Percentiles rank a stretch among this genome's conserved stretches.
phyloP scores from a whole-genome alignment of 306 rosid genomes.

The Quercus alba region DNA sequence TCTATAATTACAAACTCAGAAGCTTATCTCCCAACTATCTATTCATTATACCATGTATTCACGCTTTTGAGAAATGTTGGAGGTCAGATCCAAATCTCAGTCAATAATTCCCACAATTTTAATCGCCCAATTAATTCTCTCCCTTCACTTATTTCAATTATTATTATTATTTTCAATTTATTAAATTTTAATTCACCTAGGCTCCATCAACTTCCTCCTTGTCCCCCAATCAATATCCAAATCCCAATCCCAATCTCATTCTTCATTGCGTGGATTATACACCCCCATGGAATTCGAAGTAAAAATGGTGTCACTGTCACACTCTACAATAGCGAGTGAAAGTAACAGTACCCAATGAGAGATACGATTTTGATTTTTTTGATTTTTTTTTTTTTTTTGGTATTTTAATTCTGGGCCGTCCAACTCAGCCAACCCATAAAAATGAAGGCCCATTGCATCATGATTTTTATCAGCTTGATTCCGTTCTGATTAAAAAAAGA shows the following conservation, averaged over 20 bases:
- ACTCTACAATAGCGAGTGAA: not conserved
- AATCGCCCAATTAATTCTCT: constrained; percentile 9
- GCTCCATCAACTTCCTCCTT: constrained; percentile 11
- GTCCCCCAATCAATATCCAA: constrained; percentile 1
- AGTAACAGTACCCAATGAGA: not conserved
- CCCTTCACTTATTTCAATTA: not conserved
- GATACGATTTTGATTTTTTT: not conserved
- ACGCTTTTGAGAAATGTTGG: not conserved
- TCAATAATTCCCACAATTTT: constrained; percentile 23
- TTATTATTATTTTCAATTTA: not conserved
- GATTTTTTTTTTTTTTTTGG: no score
- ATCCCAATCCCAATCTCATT: not conserved
- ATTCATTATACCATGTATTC: not conserved
- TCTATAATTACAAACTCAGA: no score
- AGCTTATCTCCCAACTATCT: not conserved
- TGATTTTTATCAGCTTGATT: not conserved
- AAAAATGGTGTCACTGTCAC: not conserved
- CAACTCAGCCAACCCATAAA: constrained; percentile 9
- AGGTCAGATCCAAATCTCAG: constrained; percentile 20
- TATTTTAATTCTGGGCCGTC: constrained; percentile 12
- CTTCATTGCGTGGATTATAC: constrained; percentile 12
- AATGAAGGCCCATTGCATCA: constrained; percentile 12
- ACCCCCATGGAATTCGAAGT: not conserved
- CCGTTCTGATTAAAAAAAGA: no score
- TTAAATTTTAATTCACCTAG: not conserved